Evolutionary conservation across 2,329 filamentous ascomycete species (phyloP), one percentile per base, ranked within the genome.

Genomic region (Hypocreales sp.): DNA sequence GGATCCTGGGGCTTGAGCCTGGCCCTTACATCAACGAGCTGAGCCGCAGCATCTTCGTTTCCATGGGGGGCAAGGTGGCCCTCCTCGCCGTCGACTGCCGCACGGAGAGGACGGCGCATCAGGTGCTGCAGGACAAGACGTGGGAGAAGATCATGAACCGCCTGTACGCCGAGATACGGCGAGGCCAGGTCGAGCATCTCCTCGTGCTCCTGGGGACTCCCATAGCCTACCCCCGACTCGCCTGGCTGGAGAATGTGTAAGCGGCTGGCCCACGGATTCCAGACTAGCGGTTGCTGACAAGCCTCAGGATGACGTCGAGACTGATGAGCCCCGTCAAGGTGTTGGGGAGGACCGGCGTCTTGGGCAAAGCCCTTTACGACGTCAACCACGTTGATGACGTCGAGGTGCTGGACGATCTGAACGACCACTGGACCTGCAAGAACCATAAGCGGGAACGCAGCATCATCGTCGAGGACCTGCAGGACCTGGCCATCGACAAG

Each of bases 351-450:
- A 69, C 78, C 20, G 86, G 87, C 2, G 53, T 92, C 38, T 64
- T 95, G 27, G 81, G 83, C 4, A 69, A 69, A 33, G 72, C 92
- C 23, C 61, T 92, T 21, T 93, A 93, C 56, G 79, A 79, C 39
- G 86, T 93, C 40, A 86, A 94, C 44, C 84, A 83, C 14, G n/a
- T n/a, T n/a, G n/a, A n/a, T n/a, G 83, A 83, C 12, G 79, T 90
- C 5, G 90, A 95, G 51, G 80, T 95, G 10, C 60, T 92, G 16
- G 86, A 93, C 46, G 84, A 92, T 41, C 58, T 93, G 8, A 87
- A 94, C 46, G 90, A 95, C 50, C 87, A 98, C 47, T 98, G 90
- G 90, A 94, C 87, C 1, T 82, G 87, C 20, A 92, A 83, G 47
- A 81, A 84, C 45, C 86, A 95, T 58, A 98, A 95, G 48, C 65